Conservation (phyloP, 306 rosid species). For the Acacia crassicarpa region DNA sequence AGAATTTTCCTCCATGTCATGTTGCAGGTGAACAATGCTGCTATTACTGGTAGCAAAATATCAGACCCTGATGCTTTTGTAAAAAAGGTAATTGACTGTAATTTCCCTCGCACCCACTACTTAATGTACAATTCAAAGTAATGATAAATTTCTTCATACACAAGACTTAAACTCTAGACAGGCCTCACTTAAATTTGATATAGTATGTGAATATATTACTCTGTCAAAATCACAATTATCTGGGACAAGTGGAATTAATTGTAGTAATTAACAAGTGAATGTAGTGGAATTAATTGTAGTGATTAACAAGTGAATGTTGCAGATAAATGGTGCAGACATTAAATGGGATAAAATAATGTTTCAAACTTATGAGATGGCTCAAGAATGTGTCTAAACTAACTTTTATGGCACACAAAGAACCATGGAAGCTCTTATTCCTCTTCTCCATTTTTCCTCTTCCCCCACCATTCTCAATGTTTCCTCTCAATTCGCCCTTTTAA, state of each 20-base stretch:
- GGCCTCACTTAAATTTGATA: neutral
- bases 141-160: neutral
- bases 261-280: neutral
- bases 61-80: slow-evolving; percentile 28
- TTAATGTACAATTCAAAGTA: neutral
- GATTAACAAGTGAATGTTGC: neutral
- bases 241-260: neutral
- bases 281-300: neutral
- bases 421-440: slow-evolving; percentile 54
- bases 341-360: slow-evolving; percentile 23
- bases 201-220: neutral
- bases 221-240: neutral
- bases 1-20: neutral
- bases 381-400: slow-evolving; percentile 51
- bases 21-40: slow-evolving; percentile 47
- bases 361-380: slow-evolving; percentile 39
- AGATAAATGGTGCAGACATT: slow-evolving; percentile 35
- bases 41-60: slow-evolving; percentile 31
- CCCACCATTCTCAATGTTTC: slow-evolving; percentile 64
- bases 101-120: neutral
- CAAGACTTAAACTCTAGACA: neutral
- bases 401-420: slow-evolving; percentile 57
- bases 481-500: slow-evolving; percentile 15
- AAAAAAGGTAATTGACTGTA: slow-evolving; percentile 23
- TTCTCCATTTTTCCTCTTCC: slow-evolving; percentile 55